Evolutionary conservation across 257 asterid genomes (phyloP).

Genomic region (Henckelia pumila): DNA sequence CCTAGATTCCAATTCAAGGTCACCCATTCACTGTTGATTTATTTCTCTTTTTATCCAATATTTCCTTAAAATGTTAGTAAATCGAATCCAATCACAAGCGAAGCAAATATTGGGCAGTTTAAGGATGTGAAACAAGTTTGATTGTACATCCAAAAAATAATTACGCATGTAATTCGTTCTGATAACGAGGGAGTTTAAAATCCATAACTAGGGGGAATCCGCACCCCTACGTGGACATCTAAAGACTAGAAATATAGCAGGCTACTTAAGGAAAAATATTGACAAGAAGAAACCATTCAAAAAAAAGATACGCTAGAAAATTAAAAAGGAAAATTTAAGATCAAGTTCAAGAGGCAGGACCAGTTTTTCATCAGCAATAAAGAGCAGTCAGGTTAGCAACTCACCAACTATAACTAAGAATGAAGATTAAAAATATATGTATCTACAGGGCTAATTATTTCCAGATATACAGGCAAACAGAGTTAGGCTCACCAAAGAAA

Average conservation of each 20-base stretch:
- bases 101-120: background rate
- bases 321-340: background rate
- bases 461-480: background rate
- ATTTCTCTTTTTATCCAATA: background rate
- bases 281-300: background rate
- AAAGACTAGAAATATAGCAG: too few species aligned
- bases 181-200: too few species aligned
- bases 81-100: background rate
- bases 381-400: background rate
- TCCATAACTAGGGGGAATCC: too few species aligned
- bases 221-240: too few species aligned
- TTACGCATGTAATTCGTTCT: too few species aligned
- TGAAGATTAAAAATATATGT: background rate
- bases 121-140: background rate
- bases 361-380: background rate
- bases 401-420: background rate
- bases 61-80: background rate
- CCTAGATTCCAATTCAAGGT: background rate
- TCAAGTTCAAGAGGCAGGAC: background rate
- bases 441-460: background rate
- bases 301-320: background rate
- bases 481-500: background rate
- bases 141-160: background rate
- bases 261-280: too few species aligned
- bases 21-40: background rate